Evolutionary conservation across 805 yeast species (phyloP).

Genomic region (Teunomyces funiuensis): DNA sequence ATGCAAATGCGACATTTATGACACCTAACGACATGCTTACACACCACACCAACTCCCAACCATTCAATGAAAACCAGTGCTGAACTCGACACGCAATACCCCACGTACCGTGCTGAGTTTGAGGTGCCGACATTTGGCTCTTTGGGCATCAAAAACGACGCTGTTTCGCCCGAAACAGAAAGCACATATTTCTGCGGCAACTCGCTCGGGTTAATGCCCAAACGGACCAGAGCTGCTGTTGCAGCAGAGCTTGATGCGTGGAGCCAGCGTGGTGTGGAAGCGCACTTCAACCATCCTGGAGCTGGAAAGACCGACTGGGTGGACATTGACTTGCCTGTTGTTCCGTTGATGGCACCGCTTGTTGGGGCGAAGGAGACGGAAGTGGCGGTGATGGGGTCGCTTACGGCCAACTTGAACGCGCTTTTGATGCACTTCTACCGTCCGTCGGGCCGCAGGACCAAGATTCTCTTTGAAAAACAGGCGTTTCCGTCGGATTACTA

Average conservation of each 20-base stretch:
- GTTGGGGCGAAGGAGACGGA: slow-evolving; percentile 78
- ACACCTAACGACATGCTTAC: background rate
- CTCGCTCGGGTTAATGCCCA: slow-evolving; percentile 91
- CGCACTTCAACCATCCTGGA: slow-evolving; percentile 73
- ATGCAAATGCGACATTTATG: background rate
- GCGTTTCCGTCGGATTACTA: slow-evolving; percentile 94
- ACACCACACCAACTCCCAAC: background rate
- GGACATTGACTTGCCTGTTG: slow-evolving; percentile 75
- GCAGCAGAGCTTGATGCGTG: slow-evolving; percentile 76
- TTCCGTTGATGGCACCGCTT: slow-evolving; percentile 65
- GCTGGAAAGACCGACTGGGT: slow-evolving; percentile 69
- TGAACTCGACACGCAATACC: slow-evolving; percentile 21
- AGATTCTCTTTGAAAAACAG: slow-evolving; percentile 79
- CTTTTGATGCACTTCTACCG: slow-evolving; percentile 71
- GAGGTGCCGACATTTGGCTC: slow-evolving; percentile 66
- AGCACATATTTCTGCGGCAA: slow-evolving; percentile 83
- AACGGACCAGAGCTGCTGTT: slow-evolving; percentile 54
- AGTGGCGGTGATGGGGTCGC: slow-evolving; percentile 84
- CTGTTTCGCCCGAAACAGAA: slow-evolving; percentile 12
- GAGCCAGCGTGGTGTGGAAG: slow-evolving; percentile 77
- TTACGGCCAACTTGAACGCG: slow-evolving; percentile 80
- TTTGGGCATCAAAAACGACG: slow-evolving; percentile 45
- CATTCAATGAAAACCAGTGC: background rate
- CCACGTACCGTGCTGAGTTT: slow-evolving; percentile 47
- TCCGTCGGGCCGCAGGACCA: slow-evolving; percentile 58